Evolutionary conservation across 2,329 filamentous ascomycete genomes (phyloP), one percentile per base, ranked within the genome.

Genomic region (Ambrosiella beaveri): DNA sequence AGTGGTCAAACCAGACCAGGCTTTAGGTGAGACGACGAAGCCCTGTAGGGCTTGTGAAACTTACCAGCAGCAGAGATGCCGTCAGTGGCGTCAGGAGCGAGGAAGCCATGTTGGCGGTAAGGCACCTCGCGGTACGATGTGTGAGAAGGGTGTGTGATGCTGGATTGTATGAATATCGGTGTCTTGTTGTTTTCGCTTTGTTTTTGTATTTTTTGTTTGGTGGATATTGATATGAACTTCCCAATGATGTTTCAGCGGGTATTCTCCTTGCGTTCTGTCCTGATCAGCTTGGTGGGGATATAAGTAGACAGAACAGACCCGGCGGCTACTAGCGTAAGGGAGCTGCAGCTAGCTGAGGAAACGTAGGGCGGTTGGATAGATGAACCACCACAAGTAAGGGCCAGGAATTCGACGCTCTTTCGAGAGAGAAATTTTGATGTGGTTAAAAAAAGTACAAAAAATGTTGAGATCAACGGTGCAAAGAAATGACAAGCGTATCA

Each of bases 31-130:
- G 59, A 40, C 58, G 50, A 19, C 15, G 39, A 35, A 45, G 19
- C 13, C 9, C 45, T 45, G 27, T 12, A n/a, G 35, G 1, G 19
- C 27, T 51, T 12, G 27, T 2, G 40, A 54, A 51, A 49, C 66
- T 64, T 63, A 68, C 67, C 61, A 69, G 61, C 38, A 68, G 62
- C 51, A 54, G 19, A n/a, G 53, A 56, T 12, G 57, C 57, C 19
- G 53, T 37, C 15, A 17, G 13, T 12, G 53, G 57, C 11, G 57
- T 56, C n/a, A 59, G 40, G 6, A 38, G n/a, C 5, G 44, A 17
- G 37, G 54, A 8, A 37, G 27, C 19, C 51, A 50, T 54, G 15
- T 49, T 58, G 19, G 17, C 13, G 15, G 36, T 9, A 19, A 39
- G 36, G n/a, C n/a, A 4, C 27, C 27, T 27, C 27, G 27, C 27